phyloP scores from a whole-genome alignment of 352 stramenopile genomes.

The Blastocystis hominis region DNA sequence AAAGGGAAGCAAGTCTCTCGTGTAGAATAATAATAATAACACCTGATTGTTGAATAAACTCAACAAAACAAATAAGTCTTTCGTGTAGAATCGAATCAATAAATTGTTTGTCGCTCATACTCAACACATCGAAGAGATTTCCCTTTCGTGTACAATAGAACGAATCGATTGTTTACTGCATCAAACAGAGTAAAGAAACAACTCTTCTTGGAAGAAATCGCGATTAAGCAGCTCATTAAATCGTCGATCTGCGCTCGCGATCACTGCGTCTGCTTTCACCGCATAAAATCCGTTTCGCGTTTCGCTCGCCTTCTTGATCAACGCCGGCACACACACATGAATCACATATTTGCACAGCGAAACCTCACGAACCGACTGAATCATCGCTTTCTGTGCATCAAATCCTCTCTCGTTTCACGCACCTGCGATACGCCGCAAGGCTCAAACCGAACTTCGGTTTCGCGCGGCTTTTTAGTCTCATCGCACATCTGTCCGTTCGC shows the following conservation, averaged over 20 bases:
- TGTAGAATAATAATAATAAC: too few species aligned
- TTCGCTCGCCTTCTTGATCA: background rate
- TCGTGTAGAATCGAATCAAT: too few species aligned
- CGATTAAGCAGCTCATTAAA: background rate
- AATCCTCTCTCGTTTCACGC: background rate
- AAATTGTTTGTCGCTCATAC: too few species aligned
- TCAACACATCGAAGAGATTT: too few species aligned
- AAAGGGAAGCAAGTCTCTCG: background rate
- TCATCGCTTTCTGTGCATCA: background rate
- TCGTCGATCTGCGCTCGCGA: background rate
- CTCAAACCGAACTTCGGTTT: constrained; percentile 44
- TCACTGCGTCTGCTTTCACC: background rate
- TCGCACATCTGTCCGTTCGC: constrained; percentile 23
- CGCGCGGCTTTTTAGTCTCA: background rate
- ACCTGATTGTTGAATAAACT: too few species aligned
- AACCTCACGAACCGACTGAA: background rate
- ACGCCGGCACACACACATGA: background rate
- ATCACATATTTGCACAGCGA: constrained; percentile 19
- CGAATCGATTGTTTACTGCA: too few species aligned
- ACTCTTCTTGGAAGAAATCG: background rate
- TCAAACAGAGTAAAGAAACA: background rate
- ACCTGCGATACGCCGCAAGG: background rate
- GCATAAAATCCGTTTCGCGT: background rate
- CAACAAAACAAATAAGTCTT: too few species aligned
- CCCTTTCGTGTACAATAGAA: too few species aligned